phyloP scores from a whole-genome alignment of 306 rosid species.

The Lathyrus sativus region DNA sequence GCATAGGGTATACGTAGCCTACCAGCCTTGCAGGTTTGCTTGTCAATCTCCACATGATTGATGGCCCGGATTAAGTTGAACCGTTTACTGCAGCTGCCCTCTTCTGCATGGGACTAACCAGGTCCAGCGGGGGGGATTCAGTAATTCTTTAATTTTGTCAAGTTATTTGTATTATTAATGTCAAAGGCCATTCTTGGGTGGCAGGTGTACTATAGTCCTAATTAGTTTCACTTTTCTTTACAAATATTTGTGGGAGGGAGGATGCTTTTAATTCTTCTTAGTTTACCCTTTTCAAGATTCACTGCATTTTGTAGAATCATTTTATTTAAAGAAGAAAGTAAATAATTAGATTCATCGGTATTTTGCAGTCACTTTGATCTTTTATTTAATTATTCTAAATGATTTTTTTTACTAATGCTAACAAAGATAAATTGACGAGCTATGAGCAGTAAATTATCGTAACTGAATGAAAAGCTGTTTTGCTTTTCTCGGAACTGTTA shows the following conservation, averaged over 20 bases:
- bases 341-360: slow-evolving; percentile 40
- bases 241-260: slow-evolving; percentile 50
- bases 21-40: slow-evolving; percentile 44
- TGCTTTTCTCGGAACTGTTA: too few species aligned
- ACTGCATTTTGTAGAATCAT: slow-evolving; percentile 50
- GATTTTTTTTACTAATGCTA: not conserved
- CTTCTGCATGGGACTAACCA: slow-evolving; percentile 49
- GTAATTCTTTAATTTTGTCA: slow-evolving; percentile 66
- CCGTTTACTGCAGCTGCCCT: slow-evolving; percentile 39
- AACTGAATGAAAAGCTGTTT: too few species aligned
- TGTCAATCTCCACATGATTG: slow-evolving; percentile 27
- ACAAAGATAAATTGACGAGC: not conserved
- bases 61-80: slow-evolving; percentile 38
- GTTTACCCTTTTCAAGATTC: slow-evolving; percentile 35
- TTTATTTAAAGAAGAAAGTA: slow-evolving; percentile 46
- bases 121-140: slow-evolving; percentile 44
- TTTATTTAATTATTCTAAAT: not conserved
- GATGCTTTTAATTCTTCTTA: slow-evolving; percentile 33
- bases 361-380: not conserved
- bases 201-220: slow-evolving; percentile 60
- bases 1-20: slow-evolving; percentile 42
- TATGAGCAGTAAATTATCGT: not conserved
- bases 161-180: slow-evolving; percentile 41
- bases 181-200: slow-evolving; percentile 47
- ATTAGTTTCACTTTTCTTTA: slow-evolving; percentile 43